Evolutionary conservation across 2,329 filamentous ascomycete genomes (phyloP).

Genomic region (Aureobasidium sp.): DNA sequence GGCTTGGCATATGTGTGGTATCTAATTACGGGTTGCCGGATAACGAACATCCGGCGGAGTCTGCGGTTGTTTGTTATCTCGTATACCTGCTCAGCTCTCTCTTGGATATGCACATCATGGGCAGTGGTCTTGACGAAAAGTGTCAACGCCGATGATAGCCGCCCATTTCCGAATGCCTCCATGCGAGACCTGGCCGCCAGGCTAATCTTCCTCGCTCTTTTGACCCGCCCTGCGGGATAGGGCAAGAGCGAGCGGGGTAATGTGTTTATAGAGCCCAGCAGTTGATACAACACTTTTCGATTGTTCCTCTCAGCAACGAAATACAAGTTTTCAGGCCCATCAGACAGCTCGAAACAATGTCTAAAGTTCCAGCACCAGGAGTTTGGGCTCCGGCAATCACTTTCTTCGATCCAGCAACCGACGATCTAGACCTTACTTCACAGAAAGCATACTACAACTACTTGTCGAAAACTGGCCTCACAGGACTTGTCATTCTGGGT

Average conservation of each 20-base stretch:
- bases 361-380: constrained; percentile 18
- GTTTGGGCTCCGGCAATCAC: constrained; percentile 38
- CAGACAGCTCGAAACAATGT: neutral
- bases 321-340: neutral
- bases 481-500: constrained; percentile 41
- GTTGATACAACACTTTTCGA: neutral
- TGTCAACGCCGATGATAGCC: neutral
- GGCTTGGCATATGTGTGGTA: neutral
- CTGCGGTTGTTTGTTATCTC: neutral
- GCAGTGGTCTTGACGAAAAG: neutral
- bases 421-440: constrained; percentile 35
- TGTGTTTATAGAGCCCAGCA: neutral
- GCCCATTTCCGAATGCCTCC: neutral
- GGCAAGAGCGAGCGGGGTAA: constrained; percentile 1
- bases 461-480: constrained; percentile 36
- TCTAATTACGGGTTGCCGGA: neutral
- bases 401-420: constrained; percentile 36
- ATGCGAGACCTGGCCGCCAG: neutral
- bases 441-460: constrained; percentile 40
- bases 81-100: neutral
- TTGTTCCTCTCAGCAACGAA: neutral
- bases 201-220: neutral
- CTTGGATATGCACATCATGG: neutral
- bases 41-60: neutral
- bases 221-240: neutral